A percentile compares a stretch with the other conserved stretches of the same genome.
Conservation (phyloP, 1,284 basidiomycete genomes). For the Trametes versicolor region DNA sequence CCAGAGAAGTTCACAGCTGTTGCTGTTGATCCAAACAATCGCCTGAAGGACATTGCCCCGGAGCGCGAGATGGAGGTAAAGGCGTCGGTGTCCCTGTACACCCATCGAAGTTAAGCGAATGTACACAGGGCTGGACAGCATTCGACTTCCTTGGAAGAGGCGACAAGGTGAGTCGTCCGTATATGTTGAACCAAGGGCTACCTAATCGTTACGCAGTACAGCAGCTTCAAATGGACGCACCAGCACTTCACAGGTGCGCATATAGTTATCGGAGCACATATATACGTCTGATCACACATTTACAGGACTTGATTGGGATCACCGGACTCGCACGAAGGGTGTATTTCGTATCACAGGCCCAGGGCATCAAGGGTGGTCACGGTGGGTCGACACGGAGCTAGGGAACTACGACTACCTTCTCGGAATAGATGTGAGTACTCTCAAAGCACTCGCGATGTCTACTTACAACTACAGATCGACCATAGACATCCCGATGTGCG, state of each 20-base stretch:
- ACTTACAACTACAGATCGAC: slow-evolving; percentile 67
- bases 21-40: slow-evolving; percentile 75
- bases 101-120: slow-evolving; percentile 14
- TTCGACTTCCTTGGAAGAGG: slow-evolving; percentile 86
- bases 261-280: neutral
- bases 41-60: slow-evolving; percentile 67
- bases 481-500: slow-evolving; percentile 86
- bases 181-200: neutral
- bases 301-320: slow-evolving; percentile 88
- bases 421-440: slow-evolving; percentile 65
- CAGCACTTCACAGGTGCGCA: slow-evolving; percentile 76
- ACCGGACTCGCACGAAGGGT: slow-evolving; percentile 67
- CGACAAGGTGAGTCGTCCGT: slow-evolving; percentile 62
- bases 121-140: slow-evolving; percentile 81
- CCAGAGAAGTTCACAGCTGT: slow-evolving; percentile 80
- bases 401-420: slow-evolving; percentile 88
- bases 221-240: slow-evolving; percentile 71
- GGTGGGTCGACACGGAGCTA: slow-evolving; percentile 70
- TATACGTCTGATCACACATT: neutral
- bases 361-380: slow-evolving; percentile 76
- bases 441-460: neutral
- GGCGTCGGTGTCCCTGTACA: neutral
- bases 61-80: slow-evolving; percentile 75
- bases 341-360: slow-evolving; percentile 69
- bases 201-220: slow-evolving; percentile 60